phyloP scores from a whole-genome alignment of 345 rosid genomes.

The Bruguiera gymnorhiza region DNA sequence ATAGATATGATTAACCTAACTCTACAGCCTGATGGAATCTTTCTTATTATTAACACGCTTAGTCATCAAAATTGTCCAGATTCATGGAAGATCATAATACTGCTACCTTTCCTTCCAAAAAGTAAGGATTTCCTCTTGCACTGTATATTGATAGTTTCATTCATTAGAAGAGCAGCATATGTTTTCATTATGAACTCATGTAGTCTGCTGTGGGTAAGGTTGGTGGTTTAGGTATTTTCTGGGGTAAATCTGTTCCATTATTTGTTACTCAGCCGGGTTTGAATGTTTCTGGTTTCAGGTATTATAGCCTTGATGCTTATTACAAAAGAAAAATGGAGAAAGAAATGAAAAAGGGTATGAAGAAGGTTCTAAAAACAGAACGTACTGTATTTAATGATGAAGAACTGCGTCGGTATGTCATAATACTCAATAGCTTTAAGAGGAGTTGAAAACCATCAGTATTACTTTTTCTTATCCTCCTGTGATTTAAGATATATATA shows the following conservation, averaged over 20 bases:
- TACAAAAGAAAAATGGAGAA: slow-evolving; percentile 66
- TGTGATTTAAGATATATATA: not conserved
- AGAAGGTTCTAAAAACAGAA: slow-evolving; percentile 53
- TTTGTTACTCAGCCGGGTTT: not conserved
- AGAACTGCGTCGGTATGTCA: slow-evolving; percentile 79
- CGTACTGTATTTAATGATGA: slow-evolving; percentile 93
- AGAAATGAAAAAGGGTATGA: slow-evolving; percentile 61
- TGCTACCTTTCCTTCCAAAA: slow-evolving; percentile 93
- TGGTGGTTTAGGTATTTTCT: too few relatives aligned
- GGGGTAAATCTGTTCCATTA: not conserved
- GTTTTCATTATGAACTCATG: too few relatives aligned
- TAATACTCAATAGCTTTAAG: not conserved
- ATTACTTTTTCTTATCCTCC: not conserved
- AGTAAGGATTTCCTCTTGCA: slow-evolving; percentile 47
- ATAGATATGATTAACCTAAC: too few relatives aligned
- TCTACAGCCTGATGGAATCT: not conserved
- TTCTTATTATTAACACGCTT: not conserved
- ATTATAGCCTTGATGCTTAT: slow-evolving; percentile 86
- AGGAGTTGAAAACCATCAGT: not conserved
- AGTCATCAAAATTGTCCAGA: slow-evolving; percentile 37
- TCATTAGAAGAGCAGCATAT: not conserved
- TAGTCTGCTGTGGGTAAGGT: too few relatives aligned
- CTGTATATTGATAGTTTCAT: slow-evolving; percentile 4
- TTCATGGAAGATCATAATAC: slow-evolving; percentile 99
- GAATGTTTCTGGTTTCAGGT: slow-evolving; percentile 41